Percentiles rank a stretch among this genome's conserved stretches.
Evolutionary conservation across 2,329 filamentous ascomycete species (phyloP).

Genomic region (Eurotiales sp.): DNA sequence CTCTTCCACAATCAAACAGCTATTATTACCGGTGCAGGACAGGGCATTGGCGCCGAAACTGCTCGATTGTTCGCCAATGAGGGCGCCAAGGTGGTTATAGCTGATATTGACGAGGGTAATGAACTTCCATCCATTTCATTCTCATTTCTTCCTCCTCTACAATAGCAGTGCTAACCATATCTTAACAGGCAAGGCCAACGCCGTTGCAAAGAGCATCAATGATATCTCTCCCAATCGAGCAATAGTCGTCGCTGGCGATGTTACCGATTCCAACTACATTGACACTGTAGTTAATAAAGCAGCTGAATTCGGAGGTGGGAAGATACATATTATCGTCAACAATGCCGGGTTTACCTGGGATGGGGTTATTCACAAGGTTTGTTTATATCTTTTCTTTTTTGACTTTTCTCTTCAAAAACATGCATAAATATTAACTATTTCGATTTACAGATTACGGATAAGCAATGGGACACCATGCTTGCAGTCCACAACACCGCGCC

Average conservation of each 20-base stretch:
- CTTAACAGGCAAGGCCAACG: slow-evolving; percentile 64
- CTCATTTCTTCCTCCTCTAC: no score
- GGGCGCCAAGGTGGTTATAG: slow-evolving; percentile 77
- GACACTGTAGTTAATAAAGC: slow-evolving; percentile 67
- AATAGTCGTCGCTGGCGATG: slow-evolving; percentile 70
- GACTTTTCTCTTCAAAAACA: no score
- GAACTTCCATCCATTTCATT: no score
- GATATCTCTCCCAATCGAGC: slow-evolving; percentile 59
- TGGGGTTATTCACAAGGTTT: slow-evolving; percentile 78
- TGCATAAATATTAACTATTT: neutral
- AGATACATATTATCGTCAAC: slow-evolving; percentile 88
- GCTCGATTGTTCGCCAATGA: slow-evolving; percentile 82
- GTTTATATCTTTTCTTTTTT: no score
- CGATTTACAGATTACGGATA: slow-evolving; percentile 73
- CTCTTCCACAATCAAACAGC: slow-evolving; percentile 75
- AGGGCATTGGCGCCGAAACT: slow-evolving; percentile 83
- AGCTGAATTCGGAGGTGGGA: slow-evolving; percentile 76
- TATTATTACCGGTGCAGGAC: slow-evolving; percentile 81
- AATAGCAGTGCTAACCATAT: slow-evolving; percentile 46
- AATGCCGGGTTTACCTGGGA: slow-evolving; percentile 94
- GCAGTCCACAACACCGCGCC: slow-evolving; percentile 79
- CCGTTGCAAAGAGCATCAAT: slow-evolving; percentile 69
- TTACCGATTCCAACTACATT: slow-evolving; percentile 69
- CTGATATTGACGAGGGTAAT: slow-evolving; percentile 73
- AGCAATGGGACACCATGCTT: slow-evolving; percentile 87